Base-by-base conservation (phyloP, 164 flowering plant genomes). In the Vitis rotundifolia region DNA sequence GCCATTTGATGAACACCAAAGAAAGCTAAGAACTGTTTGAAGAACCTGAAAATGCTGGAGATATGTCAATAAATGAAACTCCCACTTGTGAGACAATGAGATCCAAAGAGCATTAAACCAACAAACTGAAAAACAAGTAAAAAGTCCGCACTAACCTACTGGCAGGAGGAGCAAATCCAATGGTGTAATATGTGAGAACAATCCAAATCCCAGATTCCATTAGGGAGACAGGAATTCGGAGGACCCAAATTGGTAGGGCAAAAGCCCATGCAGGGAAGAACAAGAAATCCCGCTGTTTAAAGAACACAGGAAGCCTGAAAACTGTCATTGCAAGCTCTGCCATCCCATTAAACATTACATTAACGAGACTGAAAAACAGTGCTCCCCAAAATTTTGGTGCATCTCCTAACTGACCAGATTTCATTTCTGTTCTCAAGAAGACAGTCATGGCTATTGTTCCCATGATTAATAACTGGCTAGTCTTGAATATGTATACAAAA, bases 181-280 rank as follows among this genome's bases (percentile, higher is more conserved):
- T 73, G 3, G 83, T 81, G 61, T 84, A 86, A 59, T 86, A 86
- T 5, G 90, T 86, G 49, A 86, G 80, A 71, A 70, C 15, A 19
- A 80, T 62, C 90, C 90, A 86, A 37, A 86, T 79, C 49, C 75
- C 79, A 4, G 92, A 86, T 60, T 88, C 92, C 76, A 82, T 16
- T 7, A 86, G 12, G 0, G 92, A 88, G 28, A 88, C 54, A 3
- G 92, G 90, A 13, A 86, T 79, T 59, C 84, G 81, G 9, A 84
- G 85, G 65, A 88, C 47, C 79, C 86, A 85, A 65, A 88, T 86
- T 3, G 92, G 92, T 31, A 88, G 70, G 11, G 75, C 84, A 80
- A 77, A 88, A 31, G 89, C 87, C 92, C 92, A 88, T 49, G 90
- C 80, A 18, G 92, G 92, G 75, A 68, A 88, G 67, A 85, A 88